Conservation (phyloP, 2,329 filamentous ascomycete species). For the Fusarium sacchari region DNA sequence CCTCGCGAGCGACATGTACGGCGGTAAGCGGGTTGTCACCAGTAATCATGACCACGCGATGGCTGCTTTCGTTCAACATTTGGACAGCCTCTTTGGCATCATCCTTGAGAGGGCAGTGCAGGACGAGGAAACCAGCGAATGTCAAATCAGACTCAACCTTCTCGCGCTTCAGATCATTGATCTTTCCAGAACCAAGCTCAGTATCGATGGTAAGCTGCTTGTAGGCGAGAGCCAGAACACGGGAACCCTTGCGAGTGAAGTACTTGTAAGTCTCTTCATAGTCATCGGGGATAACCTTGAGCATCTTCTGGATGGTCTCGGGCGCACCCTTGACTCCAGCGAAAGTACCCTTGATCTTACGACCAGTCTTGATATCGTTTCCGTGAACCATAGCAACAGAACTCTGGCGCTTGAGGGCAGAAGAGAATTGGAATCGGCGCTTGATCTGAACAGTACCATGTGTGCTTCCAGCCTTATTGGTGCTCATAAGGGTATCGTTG, state of each 20-base stretch:
- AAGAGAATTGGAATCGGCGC: slow-evolving; percentile 98
- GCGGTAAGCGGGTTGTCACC: slow-evolving; percentile 97
- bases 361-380: slow-evolving; percentile 75
- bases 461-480: slow-evolving; percentile 51
- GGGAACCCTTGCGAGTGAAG: slow-evolving; percentile 94
- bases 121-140: slow-evolving; percentile 94
- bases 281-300: slow-evolving; percentile 81
- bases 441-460: slow-evolving; percentile 89
- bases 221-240: slow-evolving; percentile 92
- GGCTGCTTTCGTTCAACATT: slow-evolving; percentile 98
- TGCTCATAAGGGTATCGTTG: slow-evolving; percentile 82
- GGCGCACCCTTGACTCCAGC: slow-evolving; percentile 96
- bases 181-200: slow-evolving; percentile 83
- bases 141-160: slow-evolving; percentile 84
- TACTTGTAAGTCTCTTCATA: slow-evolving; percentile 99
- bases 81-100: slow-evolving; percentile 93
- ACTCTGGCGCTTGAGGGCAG: slow-evolving; percentile 93
- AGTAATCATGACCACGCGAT: slow-evolving; percentile 98
- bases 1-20: slow-evolving; percentile 92
- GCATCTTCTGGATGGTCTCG: slow-evolving; percentile 95
- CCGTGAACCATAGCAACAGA: slow-evolving; percentile 86
- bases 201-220: slow-evolving; percentile 86
- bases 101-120: slow-evolving; percentile 95
- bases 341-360: slow-evolving; percentile 85
- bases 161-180: slow-evolving; percentile 95